phyloP scores from a whole-genome alignment of 257 asterid species.

The Thymus quinquecostatus region DNA sequence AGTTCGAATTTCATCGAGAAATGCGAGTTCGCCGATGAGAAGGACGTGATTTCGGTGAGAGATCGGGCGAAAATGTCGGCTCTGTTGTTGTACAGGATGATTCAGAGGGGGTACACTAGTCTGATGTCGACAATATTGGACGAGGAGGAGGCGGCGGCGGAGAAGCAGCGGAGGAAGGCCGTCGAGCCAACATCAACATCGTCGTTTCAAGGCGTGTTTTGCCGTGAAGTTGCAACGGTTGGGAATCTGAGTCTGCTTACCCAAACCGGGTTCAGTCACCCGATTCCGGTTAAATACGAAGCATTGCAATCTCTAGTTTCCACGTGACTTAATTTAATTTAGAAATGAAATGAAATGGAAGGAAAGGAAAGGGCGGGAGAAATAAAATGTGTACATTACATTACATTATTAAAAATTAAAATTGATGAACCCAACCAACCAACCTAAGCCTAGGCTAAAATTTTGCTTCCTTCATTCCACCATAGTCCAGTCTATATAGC shows the following conservation, averaged over 20 bases:
- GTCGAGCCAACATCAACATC: neutral
- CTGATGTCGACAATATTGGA: slow-evolving; percentile 59
- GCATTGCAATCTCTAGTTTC: slow-evolving; percentile 42
- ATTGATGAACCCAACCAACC: no score
- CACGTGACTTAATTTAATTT: no score
- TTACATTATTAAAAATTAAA: no score
- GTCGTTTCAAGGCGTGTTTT: slow-evolving; percentile 77
- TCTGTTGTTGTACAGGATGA: slow-evolving; percentile 71
- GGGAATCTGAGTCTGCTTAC: slow-evolving; percentile 62
- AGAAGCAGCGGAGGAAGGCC: slow-evolving; percentile 61
- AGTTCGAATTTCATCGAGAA: slow-evolving; percentile 68
- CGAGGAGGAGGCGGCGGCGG: slow-evolving; percentile 62
- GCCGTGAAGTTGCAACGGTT: slow-evolving; percentile 78
- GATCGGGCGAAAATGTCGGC: slow-evolving; percentile 82
- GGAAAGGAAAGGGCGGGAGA: no score
- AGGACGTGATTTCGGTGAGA: slow-evolving; percentile 65
- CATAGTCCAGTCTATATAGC: no score
- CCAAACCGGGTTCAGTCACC: slow-evolving; percentile 68
- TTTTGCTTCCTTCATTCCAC: no score
- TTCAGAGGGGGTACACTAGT: slow-evolving; percentile 73
- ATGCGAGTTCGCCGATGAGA: slow-evolving; percentile 81
- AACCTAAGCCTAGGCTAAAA: no score
- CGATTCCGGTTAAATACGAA: slow-evolving; percentile 75
- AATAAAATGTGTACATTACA: no score
- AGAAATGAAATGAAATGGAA: no score